Evolutionary conservation across 768 basidiomycete species (phyloP), one percentile per base, ranked within the genome.

Genomic region (Pleurotus djamor): DNA sequence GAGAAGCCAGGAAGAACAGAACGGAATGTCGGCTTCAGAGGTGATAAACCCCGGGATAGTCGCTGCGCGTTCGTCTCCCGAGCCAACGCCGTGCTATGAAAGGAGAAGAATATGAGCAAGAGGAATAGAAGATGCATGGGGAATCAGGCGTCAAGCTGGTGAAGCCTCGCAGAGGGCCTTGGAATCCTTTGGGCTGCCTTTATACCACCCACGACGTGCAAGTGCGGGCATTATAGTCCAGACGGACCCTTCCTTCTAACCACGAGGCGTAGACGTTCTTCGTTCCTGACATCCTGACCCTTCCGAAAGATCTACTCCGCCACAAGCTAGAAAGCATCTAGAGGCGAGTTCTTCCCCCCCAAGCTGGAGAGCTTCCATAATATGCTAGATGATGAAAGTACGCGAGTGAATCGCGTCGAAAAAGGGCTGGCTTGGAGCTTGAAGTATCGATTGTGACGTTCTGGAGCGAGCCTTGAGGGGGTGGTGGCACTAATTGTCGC

Each of bases 31-130:
- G 73, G 77, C 7, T 71, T 73, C 16, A 71, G 66, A 2, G 77
- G 76, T 32, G 77, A 72, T 28, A 81, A 69, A 8, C 79, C 79
- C 47, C 77, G 73, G 43, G 79, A 76, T 58, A 82, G 64, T 47
- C 80, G 72, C 60, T 79, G 71, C 16, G 68, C 76, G 61, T 80
- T 81, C 9, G 78, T 77, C 61, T 73, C 74, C 33, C 28, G 36
- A 21, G 9, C 41, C 13, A 32, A 37, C 10, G 17, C n/a, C 10
- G 14, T 21, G 32, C n/a, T 41, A 9, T 17, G 12, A 12, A 44
- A 10, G 21, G 12, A 56, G n/a, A 56, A 8, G 38, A 43, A 44
- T 14, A 37, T 34, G 41, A 56, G 54, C n/a, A 56, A 12, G 32
- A 17, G n/a, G 33, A 56, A 10, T 17, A 56, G 41, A 17, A 56